Percentiles rank a stretch among this genome's conserved stretches.
phyloP scores from a whole-genome alignment of 140 eudicot genomes.

The Stevia rebaudiana region DNA sequence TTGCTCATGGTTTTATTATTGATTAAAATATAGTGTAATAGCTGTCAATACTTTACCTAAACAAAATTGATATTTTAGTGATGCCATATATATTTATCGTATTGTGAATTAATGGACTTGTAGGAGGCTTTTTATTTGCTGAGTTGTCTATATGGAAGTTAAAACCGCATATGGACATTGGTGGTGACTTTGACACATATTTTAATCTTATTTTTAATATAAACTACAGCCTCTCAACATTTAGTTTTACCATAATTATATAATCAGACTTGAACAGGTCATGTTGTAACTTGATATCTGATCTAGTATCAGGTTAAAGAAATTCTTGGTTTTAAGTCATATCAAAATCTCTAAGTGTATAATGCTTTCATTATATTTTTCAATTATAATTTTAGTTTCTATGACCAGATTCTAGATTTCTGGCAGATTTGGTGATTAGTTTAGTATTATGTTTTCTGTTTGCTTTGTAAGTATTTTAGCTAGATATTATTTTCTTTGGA shows the following conservation, averaged over 20 bases:
- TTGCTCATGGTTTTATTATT: neutral
- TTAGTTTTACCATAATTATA: neutral
- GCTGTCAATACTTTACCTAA: conserved; percentile 6
- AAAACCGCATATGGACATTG: neutral
- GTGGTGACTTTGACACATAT: neutral
- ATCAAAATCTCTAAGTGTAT: conserved; percentile 3
- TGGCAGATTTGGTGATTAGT: neutral
- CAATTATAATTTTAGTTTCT: neutral
- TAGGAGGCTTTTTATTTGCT: conserved; percentile 10
- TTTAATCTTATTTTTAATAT: neutral
- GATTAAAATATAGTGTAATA: neutral
- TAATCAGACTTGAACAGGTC: neutral
- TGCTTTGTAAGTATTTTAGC: neutral
- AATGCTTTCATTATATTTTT: neutral
- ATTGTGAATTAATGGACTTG: neutral
- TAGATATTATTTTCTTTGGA: neutral
- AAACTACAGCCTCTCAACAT: neutral
- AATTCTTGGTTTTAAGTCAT: neutral
- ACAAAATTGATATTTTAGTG: neutral
- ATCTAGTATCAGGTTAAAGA: neutral
- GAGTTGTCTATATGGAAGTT: neutral
- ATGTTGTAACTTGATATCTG: conserved; percentile 16
- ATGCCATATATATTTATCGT: neutral
- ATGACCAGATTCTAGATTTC: neutral
- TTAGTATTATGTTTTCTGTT: conserved; percentile 11